Evolutionary conservation across 2,329 filamentous ascomycete species (phyloP), one percentile per base, ranked within the genome.

Genomic region (Talaromyces marneffei): DNA sequence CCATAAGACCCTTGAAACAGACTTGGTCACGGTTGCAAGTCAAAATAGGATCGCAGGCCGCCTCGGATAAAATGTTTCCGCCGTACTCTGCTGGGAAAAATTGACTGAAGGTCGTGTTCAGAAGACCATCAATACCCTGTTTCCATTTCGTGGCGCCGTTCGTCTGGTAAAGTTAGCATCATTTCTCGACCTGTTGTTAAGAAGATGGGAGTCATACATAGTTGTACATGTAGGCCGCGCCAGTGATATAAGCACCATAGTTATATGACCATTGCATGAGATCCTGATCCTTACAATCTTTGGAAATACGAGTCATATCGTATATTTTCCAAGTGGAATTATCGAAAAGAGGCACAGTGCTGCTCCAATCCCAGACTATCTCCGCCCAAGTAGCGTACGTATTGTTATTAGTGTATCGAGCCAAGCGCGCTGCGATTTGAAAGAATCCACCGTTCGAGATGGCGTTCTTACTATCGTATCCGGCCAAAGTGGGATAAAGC

Each of bases 311-410:
- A 5, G 83, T 84, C 63, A 63, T 56, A 16, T 63, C 62, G 12
- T 59, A 52, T 6, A 63, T 61, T 7, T 42, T 86, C 84, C 65
- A 78, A 74, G 67, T 79, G 0, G 72, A 72, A 10, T 75, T 71
- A 44, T 77, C 79, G 65, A 84, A 79, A 52, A 85, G 74, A 2
- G 82, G 82, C 8, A 83, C 76, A 25, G 69, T 71, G 6, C 69
- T 67, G 16, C 78, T 80, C 84, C 84, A 87, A 64, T 85, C 79
- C 77, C 82, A 84, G 6, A 87, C 79, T 67, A 80, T 87, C 62
- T 84, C 80, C 0, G 90, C 91, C 89, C 88, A 92, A 12, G 90
- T 82, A 9, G 83, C 80, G 69, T 93, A 94, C 0, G 88, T 92
- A 61, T 81, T 70, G 75, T 93, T 92, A 52, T 84, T 84, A 0